Evolutionary conservation across 495 filamentous ascomycete species (phyloP).

Genomic region (Neurospora sp.): DNA sequence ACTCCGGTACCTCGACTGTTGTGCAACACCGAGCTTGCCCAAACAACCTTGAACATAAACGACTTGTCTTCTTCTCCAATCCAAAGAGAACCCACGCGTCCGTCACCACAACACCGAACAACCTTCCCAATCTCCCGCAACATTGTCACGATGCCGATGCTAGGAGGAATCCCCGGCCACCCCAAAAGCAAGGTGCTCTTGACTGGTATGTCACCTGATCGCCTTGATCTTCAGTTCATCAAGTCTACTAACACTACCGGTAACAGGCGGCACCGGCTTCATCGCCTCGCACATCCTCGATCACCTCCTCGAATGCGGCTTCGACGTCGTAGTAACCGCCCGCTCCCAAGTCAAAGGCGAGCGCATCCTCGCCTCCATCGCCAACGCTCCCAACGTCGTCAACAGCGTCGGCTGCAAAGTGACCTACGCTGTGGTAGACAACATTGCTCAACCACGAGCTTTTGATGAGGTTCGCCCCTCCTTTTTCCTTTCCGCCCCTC

Average conservation of each 20-base stretch:
- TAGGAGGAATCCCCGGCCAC: background rate
- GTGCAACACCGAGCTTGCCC: background rate
- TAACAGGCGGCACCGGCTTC: conserved; percentile 29
- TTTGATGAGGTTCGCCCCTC: conserved; percentile 23
- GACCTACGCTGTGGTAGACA: conserved; percentile 25
- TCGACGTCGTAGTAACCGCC: conserved; percentile 27
- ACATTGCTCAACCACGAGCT: conserved; percentile 23
- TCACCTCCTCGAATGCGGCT: conserved; percentile 24
- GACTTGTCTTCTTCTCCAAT: background rate
- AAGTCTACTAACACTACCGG: background rate
- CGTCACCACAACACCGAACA: background rate
- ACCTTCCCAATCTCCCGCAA: background rate
- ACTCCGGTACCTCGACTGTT: background rate
- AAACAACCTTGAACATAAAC: background rate
- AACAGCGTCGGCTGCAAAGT: conserved; percentile 5
- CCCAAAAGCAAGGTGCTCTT: conserved; percentile 18
- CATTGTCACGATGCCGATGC: background rate
- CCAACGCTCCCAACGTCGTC: background rate
- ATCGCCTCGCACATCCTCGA: conserved; percentile 33
- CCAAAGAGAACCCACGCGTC: background rate
- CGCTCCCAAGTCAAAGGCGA: conserved; percentile 31
- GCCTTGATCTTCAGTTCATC: background rate
- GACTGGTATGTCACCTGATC: conserved; percentile 11
- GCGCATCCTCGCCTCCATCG: conserved; percentile 22
- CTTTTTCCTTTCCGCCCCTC: background rate